Evolutionary conservation across 2,329 filamentous ascomycete species (phyloP).

Genomic region (Hortaea werneckii): DNA sequence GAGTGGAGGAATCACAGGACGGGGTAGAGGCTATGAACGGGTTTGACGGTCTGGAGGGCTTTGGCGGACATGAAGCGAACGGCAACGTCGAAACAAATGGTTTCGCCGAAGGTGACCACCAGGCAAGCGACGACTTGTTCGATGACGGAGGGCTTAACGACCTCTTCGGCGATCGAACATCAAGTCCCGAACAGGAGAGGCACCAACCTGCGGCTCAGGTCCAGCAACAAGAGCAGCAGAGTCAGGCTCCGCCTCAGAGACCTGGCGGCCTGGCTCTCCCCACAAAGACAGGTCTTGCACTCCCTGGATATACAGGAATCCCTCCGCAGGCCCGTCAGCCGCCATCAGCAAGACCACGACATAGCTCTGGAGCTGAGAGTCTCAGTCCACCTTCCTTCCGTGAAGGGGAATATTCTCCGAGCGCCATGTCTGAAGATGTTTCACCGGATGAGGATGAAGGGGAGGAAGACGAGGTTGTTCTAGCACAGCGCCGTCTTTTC

Average conservation of each 20-base stretch:
- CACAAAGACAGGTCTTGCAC: conserved; percentile 18
- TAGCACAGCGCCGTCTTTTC: conserved; percentile 24
- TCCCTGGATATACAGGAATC: conserved; percentile 9
- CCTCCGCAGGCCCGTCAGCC: background rate
- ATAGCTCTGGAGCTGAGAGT: conserved; percentile 8
- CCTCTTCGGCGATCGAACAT: conserved; percentile 27
- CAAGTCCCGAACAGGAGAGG: conserved; percentile 21
- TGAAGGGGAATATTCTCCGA: conserved; percentile 13
- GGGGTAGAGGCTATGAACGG: background rate
- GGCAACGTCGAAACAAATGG: conserved; percentile 9
- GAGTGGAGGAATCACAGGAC: background rate
- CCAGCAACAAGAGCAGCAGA: conserved; percentile 10
- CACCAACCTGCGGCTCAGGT: conserved; percentile 8
- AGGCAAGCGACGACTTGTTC: conserved; percentile 51
- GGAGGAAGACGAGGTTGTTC: conserved; percentile 17
- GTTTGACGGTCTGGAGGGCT: background rate
- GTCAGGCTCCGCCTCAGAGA: conserved; percentile 3
- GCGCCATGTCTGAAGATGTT: conserved; percentile 12
- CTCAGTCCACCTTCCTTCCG: conserved; percentile 16
- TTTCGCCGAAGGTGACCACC: conserved; percentile 9
- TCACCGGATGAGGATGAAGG: conserved; percentile 17
- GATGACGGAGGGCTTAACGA: conserved; percentile 45
- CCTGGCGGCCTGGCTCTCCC: conserved; percentile 22
- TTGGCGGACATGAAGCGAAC: background rate
- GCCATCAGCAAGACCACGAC: conserved; percentile 7